These are phyloP conservation scores for Luzula sylvatica DNA, from an alignment of 176 grass and related monocot species.

Conservation along the genomic window DNA sequence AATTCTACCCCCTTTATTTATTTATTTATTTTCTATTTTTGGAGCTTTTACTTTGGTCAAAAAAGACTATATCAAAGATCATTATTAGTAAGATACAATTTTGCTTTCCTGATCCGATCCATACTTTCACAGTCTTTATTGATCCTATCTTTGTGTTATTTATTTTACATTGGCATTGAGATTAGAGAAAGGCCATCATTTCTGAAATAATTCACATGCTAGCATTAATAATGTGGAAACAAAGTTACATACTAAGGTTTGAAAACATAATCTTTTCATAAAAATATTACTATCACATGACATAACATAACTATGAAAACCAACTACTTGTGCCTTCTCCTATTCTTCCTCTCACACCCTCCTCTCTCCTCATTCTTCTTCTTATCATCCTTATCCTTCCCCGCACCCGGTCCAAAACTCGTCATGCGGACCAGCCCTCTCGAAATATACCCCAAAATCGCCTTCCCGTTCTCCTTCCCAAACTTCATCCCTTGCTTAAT, in stretches of 20 bases:
- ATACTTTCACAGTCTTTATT: constrained; percentile 20
- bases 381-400: constrained; percentile 6
- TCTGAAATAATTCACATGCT: not conserved
- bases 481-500: constrained; percentile 45
- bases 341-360: constrained; percentile 34
- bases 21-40: not conserved
- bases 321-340: constrained; percentile 34
- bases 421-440: constrained; percentile 50
- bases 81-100: constrained; percentile 16
- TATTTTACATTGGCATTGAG: constrained; percentile 20
- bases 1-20: no score
- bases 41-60: not conserved
- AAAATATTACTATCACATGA: constrained; percentile 16
- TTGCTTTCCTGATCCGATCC: constrained; percentile 12
- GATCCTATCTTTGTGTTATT: constrained; percentile 22
- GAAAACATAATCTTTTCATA: constrained; percentile 10
- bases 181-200: constrained; percentile 19
- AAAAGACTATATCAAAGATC: constrained; percentile 9
- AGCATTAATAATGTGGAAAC: no score
- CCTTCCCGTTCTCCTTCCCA: constrained; percentile 29
- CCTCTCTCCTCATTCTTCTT: constrained; percentile 26
- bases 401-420: constrained; percentile 25
- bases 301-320: not conserved
- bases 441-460: constrained; percentile 61
- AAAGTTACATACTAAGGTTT: not conserved